phyloP scores from a whole-genome alignment of 305 asterid species.

The Vinca major region DNA sequence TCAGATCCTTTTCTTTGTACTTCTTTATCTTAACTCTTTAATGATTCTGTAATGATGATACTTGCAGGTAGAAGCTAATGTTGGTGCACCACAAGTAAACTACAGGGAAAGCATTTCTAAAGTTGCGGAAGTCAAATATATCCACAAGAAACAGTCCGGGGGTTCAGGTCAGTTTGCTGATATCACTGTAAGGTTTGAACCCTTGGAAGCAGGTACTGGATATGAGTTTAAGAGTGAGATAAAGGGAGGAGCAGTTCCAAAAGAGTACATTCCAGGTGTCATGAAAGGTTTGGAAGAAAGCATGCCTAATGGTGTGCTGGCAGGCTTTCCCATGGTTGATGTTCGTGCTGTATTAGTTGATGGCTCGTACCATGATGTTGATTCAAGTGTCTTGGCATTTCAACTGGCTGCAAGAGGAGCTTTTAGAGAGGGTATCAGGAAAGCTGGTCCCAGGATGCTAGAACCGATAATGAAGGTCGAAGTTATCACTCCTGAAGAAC shows the following conservation, averaged over 20 bases:
- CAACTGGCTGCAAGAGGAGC: constrained; percentile 97
- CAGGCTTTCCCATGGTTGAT: constrained; percentile 93
- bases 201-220: constrained; percentile 70
- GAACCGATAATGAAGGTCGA: constrained; percentile 94
- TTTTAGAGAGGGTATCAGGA: constrained; percentile 81
- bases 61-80: constrained; percentile 87
- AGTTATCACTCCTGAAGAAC: constrained; percentile 94
- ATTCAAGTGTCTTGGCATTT: constrained; percentile 92
- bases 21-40: not conserved
- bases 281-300: constrained; percentile 95
- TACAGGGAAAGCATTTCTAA: constrained; percentile 87
- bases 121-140: constrained; percentile 61
- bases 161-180: constrained; percentile 98
- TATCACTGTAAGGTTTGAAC: constrained; percentile 77
- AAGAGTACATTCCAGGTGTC: constrained; percentile 91
- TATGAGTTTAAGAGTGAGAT: constrained; percentile 98
- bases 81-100: constrained; percentile 99
- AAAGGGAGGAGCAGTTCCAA: constrained; percentile 96
- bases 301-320: constrained; percentile 88
- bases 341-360: constrained; percentile 85
- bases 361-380: constrained; percentile 93
- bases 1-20: not conserved
- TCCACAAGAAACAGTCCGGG: constrained; percentile 95
- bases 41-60: not conserved
- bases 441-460: constrained; percentile 81